Conservation (phyloP, 2,329 filamentous ascomycete genomes). For the Aspergillus pseudoglaucus region DNA sequence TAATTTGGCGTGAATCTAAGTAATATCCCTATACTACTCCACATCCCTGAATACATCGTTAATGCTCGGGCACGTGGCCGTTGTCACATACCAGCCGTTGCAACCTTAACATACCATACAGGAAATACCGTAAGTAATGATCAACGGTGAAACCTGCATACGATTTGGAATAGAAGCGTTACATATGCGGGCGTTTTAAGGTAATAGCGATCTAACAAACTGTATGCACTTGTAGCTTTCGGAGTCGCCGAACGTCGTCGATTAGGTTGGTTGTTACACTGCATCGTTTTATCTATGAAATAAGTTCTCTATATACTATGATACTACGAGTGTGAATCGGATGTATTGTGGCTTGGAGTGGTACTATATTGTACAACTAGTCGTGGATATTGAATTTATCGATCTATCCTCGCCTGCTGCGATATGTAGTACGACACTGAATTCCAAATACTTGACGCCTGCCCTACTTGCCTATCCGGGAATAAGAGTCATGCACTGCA, state of each 20-base stretch:
- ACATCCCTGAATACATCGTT: background rate
- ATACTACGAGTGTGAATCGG: too few relatives aligned
- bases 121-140: background rate
- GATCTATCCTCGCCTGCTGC: too few relatives aligned
- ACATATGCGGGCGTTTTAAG: background rate
- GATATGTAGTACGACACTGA: too few relatives aligned
- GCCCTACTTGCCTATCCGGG: too few relatives aligned
- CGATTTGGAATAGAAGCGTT: background rate
- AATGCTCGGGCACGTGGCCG: background rate
- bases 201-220: background rate
- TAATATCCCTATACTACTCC: too few relatives aligned
- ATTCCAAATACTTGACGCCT: too few relatives aligned
- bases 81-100: background rate
- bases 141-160: background rate
- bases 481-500: too few relatives aligned
- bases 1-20: too few relatives aligned
- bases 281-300: background rate
- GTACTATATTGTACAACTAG: too few relatives aligned
- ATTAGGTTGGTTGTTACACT: background rate
- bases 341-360: too few relatives aligned
- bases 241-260: background rate
- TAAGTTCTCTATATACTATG: too few relatives aligned
- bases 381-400: too few relatives aligned
- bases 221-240: background rate
- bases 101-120: background rate